Conservation (phyloP, 2,329 filamentous ascomycete species). For the Alternaria atra region DNA sequence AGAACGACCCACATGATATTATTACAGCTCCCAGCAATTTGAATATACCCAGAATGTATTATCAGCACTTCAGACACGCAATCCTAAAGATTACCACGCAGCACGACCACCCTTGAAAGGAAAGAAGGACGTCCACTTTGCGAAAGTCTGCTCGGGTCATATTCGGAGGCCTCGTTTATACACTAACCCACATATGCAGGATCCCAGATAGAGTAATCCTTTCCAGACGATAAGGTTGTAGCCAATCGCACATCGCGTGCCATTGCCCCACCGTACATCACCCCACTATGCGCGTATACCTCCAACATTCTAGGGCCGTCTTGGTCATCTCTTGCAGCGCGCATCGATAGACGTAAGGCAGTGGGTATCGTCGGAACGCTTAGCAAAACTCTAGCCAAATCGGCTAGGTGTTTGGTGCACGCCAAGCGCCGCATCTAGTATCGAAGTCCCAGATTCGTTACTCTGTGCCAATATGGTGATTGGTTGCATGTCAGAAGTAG, state of each 20-base stretch:
- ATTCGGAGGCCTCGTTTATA: not conserved
- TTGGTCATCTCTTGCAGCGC: not conserved
- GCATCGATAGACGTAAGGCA: not conserved
- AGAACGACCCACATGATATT: slow-evolving; percentile 23
- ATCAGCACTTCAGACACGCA: not conserved
- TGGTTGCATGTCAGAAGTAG: not conserved
- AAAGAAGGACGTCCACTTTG: not conserved
- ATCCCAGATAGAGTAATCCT: slow-evolving; percentile 7
- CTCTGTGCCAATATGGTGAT: not conserved
- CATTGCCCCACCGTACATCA: not conserved
- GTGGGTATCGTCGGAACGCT: not conserved
- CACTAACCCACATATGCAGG: slow-evolving; percentile 1
- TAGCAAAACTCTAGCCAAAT: not conserved
- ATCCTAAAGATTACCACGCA: not conserved
- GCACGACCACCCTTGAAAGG: not conserved
- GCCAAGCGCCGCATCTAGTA: not conserved
- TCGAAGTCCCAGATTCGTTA: not conserved
- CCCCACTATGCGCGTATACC: not conserved
- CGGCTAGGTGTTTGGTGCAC: not conserved
- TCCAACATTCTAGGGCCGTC: not conserved
- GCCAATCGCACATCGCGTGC: not conserved
- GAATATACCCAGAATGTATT: slow-evolving; percentile 12
- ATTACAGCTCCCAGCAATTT: slow-evolving; percentile 10
- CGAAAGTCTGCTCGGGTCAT: not conserved
- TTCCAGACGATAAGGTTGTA: slow-evolving; percentile 9